Evolutionary conservation across 345 rosid genomes (phyloP).

Genomic region (Rhizophora mangle): DNA sequence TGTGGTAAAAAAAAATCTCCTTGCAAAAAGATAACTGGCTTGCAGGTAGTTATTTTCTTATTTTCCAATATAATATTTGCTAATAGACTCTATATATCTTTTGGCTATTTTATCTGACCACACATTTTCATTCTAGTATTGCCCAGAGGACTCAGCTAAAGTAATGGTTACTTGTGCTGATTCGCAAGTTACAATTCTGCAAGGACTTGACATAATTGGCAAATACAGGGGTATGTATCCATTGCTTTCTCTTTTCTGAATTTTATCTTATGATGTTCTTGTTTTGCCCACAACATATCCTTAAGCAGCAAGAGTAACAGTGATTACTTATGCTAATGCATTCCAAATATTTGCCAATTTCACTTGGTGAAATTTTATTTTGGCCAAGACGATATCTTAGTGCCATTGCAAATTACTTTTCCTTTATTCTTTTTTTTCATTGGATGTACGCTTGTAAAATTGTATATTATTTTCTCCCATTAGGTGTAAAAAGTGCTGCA

Average conservation of each 20-base stretch:
- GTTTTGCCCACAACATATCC: background rate
- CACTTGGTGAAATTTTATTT: background rate
- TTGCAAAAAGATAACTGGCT: constrained; percentile 70
- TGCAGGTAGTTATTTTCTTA: constrained; percentile 50
- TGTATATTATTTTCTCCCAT: constrained; percentile 2
- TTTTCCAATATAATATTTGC: background rate
- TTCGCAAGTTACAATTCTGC: constrained; percentile 79
- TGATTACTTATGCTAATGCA: background rate
- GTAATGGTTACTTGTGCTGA: constrained; percentile 86
- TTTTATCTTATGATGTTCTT: constrained; percentile 3
- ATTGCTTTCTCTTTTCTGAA: background rate
- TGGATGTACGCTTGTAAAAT: background rate
- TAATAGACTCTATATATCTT: background rate
- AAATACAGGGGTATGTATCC: constrained; percentile 62
- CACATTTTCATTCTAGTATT: constrained; percentile 44
- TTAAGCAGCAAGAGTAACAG: background rate
- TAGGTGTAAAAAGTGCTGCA: constrained; percentile 55
- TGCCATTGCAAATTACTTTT: background rate
- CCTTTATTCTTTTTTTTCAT: background rate
- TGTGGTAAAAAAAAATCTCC: constrained; percentile 66
- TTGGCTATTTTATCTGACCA: constrained; percentile 8
- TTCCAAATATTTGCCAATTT: background rate
- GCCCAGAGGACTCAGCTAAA: constrained; percentile 60
- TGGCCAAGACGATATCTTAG: background rate
- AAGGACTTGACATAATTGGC: constrained; percentile 62